These are phyloP conservation scores for Alternaria metachromatica DNA, from an alignment of 2,329 filamentous ascomycete genomes.

Conservation along the genomic window DNA sequence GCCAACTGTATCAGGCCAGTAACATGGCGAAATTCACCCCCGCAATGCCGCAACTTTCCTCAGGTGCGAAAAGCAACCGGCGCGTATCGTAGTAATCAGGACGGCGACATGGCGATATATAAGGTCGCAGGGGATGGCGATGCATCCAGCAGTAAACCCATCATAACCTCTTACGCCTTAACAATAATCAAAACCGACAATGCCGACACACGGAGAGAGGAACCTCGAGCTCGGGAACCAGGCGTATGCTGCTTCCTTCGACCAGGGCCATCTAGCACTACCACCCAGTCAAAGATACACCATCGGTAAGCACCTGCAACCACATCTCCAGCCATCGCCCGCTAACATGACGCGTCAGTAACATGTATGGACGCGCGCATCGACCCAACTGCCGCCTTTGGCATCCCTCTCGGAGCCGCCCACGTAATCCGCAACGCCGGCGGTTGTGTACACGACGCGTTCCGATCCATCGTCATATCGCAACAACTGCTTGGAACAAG, in stretches of 20 bases:
- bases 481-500: slow-evolving; percentile 78
- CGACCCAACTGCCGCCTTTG: slow-evolving; percentile 72
- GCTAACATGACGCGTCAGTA: slow-evolving; percentile 50
- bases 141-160: not conserved
- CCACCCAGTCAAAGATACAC: slow-evolving; percentile 74
- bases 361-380: slow-evolving; percentile 84
- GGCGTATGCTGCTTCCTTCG: slow-evolving; percentile 65
- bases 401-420: slow-evolving; percentile 75
- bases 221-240: slow-evolving; percentile 65
- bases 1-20: slow-evolving; percentile 7
- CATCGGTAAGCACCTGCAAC: slow-evolving; percentile 56
- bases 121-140: not conserved
- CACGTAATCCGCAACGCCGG: slow-evolving; percentile 76
- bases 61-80: not conserved
- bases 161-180: not conserved
- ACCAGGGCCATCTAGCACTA: slow-evolving; percentile 69
- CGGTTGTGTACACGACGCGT: slow-evolving; percentile 69
- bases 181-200: slow-evolving; percentile 13
- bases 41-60: not conserved
- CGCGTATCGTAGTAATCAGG: not conserved
- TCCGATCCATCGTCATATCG: slow-evolving; percentile 78
- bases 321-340: not conserved
- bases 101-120: not conserved
- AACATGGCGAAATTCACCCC: slow-evolving; percentile 2
- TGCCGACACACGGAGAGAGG: slow-evolving; percentile 58